Conservation (phyloP, 805 yeast genomes). For the Lachancea sp. region DNA sequence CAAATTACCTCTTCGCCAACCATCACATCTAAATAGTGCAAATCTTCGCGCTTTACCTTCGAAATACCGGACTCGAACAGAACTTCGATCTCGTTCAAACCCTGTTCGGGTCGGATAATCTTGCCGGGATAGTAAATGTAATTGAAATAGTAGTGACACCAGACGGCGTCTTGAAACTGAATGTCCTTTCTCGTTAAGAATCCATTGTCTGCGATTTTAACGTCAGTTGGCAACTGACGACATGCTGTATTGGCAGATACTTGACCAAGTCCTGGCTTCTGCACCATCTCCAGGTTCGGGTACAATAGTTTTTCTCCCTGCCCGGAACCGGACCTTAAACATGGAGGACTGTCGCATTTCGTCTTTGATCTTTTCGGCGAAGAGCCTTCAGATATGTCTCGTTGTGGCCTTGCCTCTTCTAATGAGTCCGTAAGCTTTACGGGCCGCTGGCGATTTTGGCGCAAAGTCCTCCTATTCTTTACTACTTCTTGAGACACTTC, state of each 20-base stretch:
- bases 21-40: slow-evolving; percentile 46
- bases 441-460: slow-evolving; percentile 6
- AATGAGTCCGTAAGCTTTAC: not conserved
- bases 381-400: not conserved
- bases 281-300: not conserved
- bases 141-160: slow-evolving; percentile 46
- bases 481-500: slow-evolving; percentile 21
- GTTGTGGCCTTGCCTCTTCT: not conserved
- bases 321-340: not conserved
- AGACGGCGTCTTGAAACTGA: slow-evolving; percentile 37
- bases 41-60: slow-evolving; percentile 21
- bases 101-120: slow-evolving; percentile 26
- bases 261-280: not conserved
- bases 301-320: not conserved
- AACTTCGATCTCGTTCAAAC: slow-evolving; percentile 15
- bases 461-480: slow-evolving; percentile 10
- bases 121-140: slow-evolving; percentile 45
- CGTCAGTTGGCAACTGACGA: not conserved
- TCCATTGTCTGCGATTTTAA: slow-evolving; percentile 10
- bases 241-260: not conserved
- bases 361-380: slow-evolving; percentile 1
- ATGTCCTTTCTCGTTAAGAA: slow-evolving; percentile 28
- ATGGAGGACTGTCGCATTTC: not conserved
- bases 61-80: slow-evolving; percentile 20
- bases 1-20: slow-evolving; percentile 49